Conservation (phyloP, 2,329 filamentous ascomycete genomes). For the Curvularia sp. region DNA sequence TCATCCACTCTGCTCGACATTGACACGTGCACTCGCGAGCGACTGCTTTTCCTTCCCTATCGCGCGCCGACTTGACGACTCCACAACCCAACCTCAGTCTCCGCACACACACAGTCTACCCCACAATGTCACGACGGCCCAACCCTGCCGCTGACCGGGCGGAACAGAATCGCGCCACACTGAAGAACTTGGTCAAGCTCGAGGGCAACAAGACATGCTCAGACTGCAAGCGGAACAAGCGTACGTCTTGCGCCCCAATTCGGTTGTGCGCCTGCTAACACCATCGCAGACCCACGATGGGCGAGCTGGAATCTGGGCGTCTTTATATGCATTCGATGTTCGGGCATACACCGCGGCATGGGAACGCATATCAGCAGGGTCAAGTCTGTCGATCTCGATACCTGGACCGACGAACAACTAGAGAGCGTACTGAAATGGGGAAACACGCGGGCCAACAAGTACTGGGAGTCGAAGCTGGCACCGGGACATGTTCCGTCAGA, state of each 20-base stretch:
- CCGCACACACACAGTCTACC: constrained; percentile 22
- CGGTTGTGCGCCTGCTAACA: constrained; percentile 37
- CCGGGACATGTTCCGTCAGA: constrained; percentile 91
- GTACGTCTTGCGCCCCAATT: constrained; percentile 58
- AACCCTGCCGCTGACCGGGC: constrained; percentile 85
- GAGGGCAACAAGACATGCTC: constrained; percentile 96
- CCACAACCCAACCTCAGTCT: constrained; percentile 3
- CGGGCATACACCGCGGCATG: constrained; percentile 98
- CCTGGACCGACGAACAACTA: constrained; percentile 98
- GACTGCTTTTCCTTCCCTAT: constrained; percentile 1
- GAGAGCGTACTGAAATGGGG: constrained; percentile 95
- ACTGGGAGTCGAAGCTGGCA: constrained; percentile 96
- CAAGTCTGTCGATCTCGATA: constrained; percentile 96
- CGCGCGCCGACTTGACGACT: constrained; percentile 8
- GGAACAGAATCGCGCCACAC: constrained; percentile 89
- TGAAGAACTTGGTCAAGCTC: constrained; percentile 93
- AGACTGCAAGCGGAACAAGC: constrained; percentile 99
- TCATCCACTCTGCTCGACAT: constrained; percentile 13
- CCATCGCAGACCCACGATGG: constrained; percentile 86
- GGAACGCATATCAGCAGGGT: constrained; percentile 98
- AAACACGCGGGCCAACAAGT: constrained; percentile 93
- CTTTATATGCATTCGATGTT: constrained; percentile 97
- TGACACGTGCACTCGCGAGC: constrained; percentile 18
- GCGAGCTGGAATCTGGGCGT: constrained; percentile 98
- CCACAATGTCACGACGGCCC: constrained; percentile 77